phyloP scores from a whole-genome alignment of 2,329 filamentous ascomycete species.

The Plenodomus biglobosus region DNA sequence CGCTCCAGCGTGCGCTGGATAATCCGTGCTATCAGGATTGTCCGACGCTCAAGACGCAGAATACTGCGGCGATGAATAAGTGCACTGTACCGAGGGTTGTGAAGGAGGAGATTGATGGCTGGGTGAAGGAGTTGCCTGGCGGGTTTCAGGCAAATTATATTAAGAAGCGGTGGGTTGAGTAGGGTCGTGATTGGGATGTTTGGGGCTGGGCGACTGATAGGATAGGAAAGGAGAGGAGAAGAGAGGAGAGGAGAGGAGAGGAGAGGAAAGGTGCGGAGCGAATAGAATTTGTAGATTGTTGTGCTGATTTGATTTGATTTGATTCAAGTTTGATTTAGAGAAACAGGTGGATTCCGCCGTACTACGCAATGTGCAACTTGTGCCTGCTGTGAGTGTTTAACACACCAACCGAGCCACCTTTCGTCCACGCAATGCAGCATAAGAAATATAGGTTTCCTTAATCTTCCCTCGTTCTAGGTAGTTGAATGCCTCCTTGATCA shows the following conservation, averaged over 20 bases:
- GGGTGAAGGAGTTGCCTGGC: slow-evolving; percentile 20
- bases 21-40: slow-evolving; percentile 44
- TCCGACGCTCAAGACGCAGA: slow-evolving; percentile 50
- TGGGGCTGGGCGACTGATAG: neutral
- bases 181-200: neutral
- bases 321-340: too few relatives aligned
- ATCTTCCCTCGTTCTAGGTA: neutral
- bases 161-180: slow-evolving; percentile 15
- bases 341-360: too few relatives aligned
- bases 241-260: too few relatives aligned
- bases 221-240: neutral
- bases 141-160: slow-evolving; percentile 19
- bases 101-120: slow-evolving; percentile 51
- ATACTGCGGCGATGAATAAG: slow-evolving; percentile 50
- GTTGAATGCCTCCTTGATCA: neutral
- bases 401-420: too few relatives aligned
- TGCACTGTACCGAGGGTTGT: slow-evolving; percentile 53
- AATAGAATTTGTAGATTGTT: too few relatives aligned
- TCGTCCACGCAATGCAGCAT: too few relatives aligned
- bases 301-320: too few relatives aligned
- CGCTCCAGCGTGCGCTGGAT: slow-evolving; percentile 47
- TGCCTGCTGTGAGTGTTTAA: too few relatives aligned
- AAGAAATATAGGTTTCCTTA: neutral
- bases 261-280: too few relatives aligned
- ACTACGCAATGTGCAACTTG: too few relatives aligned